A percentile compares a stretch with the other conserved stretches of the same genome.
Evolutionary conservation across 768 basidiomycete species (phyloP).

Genomic region (Lactarius pseudohatsudake): DNA sequence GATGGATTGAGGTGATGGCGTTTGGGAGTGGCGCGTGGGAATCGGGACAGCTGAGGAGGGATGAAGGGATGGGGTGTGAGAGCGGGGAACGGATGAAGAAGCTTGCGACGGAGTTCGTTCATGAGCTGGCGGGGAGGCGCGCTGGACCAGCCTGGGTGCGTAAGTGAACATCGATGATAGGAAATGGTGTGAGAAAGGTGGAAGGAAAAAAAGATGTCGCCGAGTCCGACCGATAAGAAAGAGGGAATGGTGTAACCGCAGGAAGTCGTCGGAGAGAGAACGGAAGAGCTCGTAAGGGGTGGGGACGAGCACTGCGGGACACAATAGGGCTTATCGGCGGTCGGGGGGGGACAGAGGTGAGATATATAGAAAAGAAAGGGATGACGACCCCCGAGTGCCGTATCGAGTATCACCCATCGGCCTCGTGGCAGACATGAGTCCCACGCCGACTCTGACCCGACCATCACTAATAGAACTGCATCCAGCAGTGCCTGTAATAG

Average conservation of each 20-base stretch:
- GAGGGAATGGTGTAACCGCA: conserved; percentile 12
- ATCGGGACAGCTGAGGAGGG: conserved; percentile 1
- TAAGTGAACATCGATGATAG: conserved; percentile 13
- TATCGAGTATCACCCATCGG: conserved; percentile 18
- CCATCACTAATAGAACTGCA: neutral
- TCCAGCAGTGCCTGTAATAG: neutral
- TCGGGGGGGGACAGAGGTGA: conserved; percentile 9
- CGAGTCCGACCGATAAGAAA: conserved; percentile 21
- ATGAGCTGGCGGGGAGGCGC: conserved; percentile 3
- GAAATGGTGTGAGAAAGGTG: neutral
- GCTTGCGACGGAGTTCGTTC: conserved; percentile 18
- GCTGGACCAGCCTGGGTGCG: conserved; percentile 25
- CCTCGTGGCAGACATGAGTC: conserved; percentile 25
- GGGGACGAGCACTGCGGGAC: conserved; percentile 14
- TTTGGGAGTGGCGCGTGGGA: conserved; percentile 23
- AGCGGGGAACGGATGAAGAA: conserved; percentile 5
- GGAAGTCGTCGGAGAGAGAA: neutral
- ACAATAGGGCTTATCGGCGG: conserved; percentile 21
- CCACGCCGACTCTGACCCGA: neutral
- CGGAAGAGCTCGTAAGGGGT: conserved; percentile 6
- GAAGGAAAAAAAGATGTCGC: conserved; percentile 5
- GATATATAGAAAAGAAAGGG: conserved; percentile 18
- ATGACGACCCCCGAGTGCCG: conserved; percentile 18
- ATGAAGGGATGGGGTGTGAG: conserved; percentile 20
- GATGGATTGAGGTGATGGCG: neutral